Evolutionary conservation across 345 rosid species (phyloP).

Genomic region (Mangifera indica): DNA sequence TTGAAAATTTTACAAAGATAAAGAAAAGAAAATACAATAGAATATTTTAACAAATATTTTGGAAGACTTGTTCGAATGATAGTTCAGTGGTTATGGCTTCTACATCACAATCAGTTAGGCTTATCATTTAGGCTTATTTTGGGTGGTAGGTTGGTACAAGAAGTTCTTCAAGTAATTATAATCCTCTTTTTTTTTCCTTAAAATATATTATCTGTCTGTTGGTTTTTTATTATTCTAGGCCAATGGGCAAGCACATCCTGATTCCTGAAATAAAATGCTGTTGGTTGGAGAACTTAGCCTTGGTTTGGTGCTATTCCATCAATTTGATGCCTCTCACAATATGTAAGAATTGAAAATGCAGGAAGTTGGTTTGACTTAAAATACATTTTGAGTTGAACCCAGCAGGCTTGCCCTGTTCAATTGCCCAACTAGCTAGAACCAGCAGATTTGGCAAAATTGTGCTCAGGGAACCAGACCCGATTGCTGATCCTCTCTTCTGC

Average conservation of each 20-base stretch:
- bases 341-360: not conserved
- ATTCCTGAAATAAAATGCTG: not conserved
- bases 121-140: not conserved
- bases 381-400: too few relatives aligned
- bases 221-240: not conserved
- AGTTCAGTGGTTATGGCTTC: constrained; percentile 3
- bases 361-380: not conserved
- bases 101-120: not conserved
- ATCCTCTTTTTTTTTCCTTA: not conserved
- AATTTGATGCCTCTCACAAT: not conserved
- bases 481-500: not conserved
- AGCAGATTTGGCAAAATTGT: not conserved
- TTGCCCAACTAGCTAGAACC: not conserved
- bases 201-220: not conserved
- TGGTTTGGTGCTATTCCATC: not conserved
- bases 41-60: not conserved
- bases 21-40: not conserved
- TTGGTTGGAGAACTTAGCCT: not conserved
- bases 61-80: not conserved
- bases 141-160: not conserved
- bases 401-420: not conserved
- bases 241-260: not conserved
- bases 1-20: not conserved
- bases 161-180: not conserved
- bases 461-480: not conserved